Base-by-base conservation (phyloP, 2,329 filamentous ascomycete genomes). In the Cercospora sp. region DNA sequence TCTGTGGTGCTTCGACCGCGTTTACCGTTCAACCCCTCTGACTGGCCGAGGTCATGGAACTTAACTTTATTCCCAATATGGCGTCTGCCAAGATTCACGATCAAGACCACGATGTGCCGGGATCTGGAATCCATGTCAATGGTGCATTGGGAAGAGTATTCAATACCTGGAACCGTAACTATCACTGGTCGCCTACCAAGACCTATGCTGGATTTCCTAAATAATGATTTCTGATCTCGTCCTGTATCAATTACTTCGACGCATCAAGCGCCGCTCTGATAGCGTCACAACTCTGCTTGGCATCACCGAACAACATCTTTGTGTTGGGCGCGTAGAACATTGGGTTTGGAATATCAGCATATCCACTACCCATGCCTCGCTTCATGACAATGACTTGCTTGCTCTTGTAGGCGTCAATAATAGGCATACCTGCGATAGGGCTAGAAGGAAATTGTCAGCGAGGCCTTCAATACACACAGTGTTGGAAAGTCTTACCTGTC, bases 361-460 rank as follows among this genome's bases (percentile, higher is more conserved):
- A 97, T 69, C 93, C 93, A 77, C 91, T 94, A 5, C 91, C 90
- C 90, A 97, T 90, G 61, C 93, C 90, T 68, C 93, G 85, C 63
- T 97, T 97, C 93, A 97, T 97, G 10, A 97, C 91, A 63, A 97
- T 87, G 1, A 95, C 92, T 77, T 94, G 90, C 84, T 96, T 97
- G 76, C 91, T 93, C 88, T 97, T 96, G 91, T 93, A 97, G 5
- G 91, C 93, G 71, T 97, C 91, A 73, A 97, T 82, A 23, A 97
- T 93, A 0, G 93, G 93, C 93, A 97, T 97, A 1, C 93, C 93
- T 0, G 93, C 93, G 73, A 97, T 97, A 0, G 92, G 86, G 68
- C 90, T 92, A 31, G 63, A 9, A 65, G 23, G 66, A 12, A 28
- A 26, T 18, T 16, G 63, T 73, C 59, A 73, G 71, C 60, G 66